Evolutionary conservation across 345 rosid genomes (phyloP), one percentile per base, ranked within the genome.

Genomic region (Eucalyptus guilfoylei): DNA sequence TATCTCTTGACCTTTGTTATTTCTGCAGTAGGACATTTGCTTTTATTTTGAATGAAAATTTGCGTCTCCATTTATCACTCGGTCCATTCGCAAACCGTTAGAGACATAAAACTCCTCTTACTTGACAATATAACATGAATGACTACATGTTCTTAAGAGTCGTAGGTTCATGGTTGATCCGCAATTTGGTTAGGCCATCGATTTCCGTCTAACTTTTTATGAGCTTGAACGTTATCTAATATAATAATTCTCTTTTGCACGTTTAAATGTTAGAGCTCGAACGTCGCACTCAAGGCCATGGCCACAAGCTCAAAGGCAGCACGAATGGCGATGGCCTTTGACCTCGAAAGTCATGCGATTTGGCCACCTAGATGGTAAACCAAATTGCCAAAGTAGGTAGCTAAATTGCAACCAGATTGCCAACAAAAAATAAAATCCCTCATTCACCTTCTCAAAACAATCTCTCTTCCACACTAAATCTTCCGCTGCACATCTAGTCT

Each of bases 41-140:
- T 21, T 54, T 54, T 11, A 21, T 54, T 54, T 54, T 0, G 0
- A 54, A 54, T 19, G 26, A 54, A 54, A 21, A 54, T 54, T 54
- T 54, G 0, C 5, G 0, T 54, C 60, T 54, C 11, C 0, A 3
- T 21, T 4, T 19, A 54, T 54, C 26, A 54, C 26, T 54, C 11
- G 1, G 26, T 54, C 26, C 60, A 54, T 54, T 54, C 0, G 9
- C 1, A 54, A 54, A 54, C 0, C 11, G 1, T 54, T 21, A 0
- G 26, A 54, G 58, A 54, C 58, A 54, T 54, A 21, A 54, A 54
- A 54, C 26, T 54, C 60, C 60, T 54, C 60, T 54, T 54, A 11
- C 23, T 67, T 32, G 80, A 67, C 23, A 8, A 67, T 26, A 15
- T 15, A 15, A 9, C 14, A 4, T 28, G 28, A 58, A 26, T 0